phyloP scores from a whole-genome alignment of 2,329 filamentous ascomycete species.

The Cryphonectria nitschkei region DNA sequence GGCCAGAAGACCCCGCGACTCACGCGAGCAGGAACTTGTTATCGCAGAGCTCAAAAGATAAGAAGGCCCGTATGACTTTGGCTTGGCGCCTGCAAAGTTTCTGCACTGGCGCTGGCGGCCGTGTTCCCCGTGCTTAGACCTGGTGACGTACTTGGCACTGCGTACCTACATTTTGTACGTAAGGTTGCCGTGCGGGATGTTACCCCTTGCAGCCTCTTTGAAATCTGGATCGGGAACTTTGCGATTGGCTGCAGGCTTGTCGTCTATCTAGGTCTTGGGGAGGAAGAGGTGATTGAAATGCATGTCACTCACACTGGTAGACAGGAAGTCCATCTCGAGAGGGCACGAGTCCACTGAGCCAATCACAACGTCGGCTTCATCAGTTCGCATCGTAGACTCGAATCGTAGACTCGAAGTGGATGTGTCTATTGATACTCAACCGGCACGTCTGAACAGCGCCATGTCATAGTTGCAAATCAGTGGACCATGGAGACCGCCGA shows the following conservation, averaged over 20 bases:
- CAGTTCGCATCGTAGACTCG: too few species aligned
- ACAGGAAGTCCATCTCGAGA: not conserved
- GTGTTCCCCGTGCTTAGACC: not conserved
- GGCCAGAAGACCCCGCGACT: conserved; percentile 11
- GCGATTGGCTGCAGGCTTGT: not conserved
- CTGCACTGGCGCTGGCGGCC: not conserved
- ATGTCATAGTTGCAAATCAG: not conserved
- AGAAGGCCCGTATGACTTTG: conserved; percentile 6
- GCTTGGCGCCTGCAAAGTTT: conserved; percentile 9
- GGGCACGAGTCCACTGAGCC: not conserved
- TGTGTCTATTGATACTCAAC: too few species aligned
- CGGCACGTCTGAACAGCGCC: too few species aligned
- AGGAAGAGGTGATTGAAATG: not conserved
- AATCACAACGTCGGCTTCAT: too few species aligned
- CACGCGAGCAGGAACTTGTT: conserved; percentile 7
- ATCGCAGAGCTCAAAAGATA: conserved; percentile 24
- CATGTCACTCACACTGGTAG: not conserved
- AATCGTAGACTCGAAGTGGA: too few species aligned
- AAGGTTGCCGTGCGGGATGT: not conserved
- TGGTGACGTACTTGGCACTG: conserved; percentile 2
- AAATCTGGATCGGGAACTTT: not conserved
- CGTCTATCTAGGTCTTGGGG: not conserved
- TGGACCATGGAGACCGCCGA: not conserved
- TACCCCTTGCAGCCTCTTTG: not conserved
- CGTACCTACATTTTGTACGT: conserved; percentile 7